Evolutionary conservation across 1,139 yeast genomes (phyloP).

Genomic region (Saccharomyces pastorianus): DNA sequence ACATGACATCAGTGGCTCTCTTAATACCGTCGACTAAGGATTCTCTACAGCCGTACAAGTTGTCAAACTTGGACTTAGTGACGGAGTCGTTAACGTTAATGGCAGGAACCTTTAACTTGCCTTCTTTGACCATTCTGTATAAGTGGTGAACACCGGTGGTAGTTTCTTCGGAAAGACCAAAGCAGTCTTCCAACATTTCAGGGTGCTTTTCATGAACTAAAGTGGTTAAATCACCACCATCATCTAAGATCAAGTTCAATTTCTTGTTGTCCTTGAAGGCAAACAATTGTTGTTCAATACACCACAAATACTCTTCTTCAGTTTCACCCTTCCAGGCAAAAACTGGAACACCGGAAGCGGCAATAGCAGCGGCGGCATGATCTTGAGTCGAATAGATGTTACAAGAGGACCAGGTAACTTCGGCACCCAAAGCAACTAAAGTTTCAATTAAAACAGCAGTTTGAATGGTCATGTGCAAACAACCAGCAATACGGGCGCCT

Average conservation of each 20-base stretch:
- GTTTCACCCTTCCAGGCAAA: constrained; percentile 99
- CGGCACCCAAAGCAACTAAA: constrained; percentile 96
- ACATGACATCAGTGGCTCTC: constrained; percentile 99
- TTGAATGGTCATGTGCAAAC: constrained; percentile 99
- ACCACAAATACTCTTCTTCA: constrained; percentile 99
- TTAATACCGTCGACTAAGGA: constrained; percentile 97
- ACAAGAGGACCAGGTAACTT: constrained; percentile 99
- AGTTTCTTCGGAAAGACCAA: constrained; percentile 97
- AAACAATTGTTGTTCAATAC: constrained; percentile 98
- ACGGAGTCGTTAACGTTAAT: constrained; percentile 98
- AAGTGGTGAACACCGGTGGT: constrained; percentile 99
- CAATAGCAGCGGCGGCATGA: constrained; percentile 99
- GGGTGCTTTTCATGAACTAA: constrained; percentile 98
- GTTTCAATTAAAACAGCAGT: constrained; percentile 99
- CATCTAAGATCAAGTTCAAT: constrained; percentile 96
- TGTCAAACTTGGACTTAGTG: constrained; percentile 98
- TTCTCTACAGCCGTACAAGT: constrained; percentile 99
- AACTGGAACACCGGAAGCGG: constrained; percentile 98
- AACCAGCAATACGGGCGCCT: constrained; percentile 99
- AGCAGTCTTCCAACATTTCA: constrained; percentile 92
- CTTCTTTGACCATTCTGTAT: constrained; percentile 91
- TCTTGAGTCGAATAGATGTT: constrained; percentile 99
- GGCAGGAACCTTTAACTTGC: constrained; percentile 94
- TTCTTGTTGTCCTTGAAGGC: constrained; percentile 96
- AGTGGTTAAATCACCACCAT: constrained; percentile 98